Conservation (phyloP, 1,284 basidiomycete species). For the Entoloma clypeatum region DNA sequence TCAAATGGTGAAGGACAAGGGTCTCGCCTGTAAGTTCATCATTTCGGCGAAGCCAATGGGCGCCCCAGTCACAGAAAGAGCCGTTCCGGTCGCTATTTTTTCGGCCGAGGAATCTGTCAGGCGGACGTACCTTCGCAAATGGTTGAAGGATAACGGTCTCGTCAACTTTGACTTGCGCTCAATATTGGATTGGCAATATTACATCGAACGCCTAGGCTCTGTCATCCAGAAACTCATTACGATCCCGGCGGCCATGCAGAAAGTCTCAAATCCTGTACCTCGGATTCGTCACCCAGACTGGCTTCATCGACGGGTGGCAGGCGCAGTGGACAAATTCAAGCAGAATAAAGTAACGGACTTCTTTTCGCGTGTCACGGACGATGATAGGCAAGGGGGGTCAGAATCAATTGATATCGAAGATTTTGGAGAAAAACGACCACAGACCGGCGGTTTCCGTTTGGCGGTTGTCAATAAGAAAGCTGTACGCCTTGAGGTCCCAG, state of each 20-base stretch:
- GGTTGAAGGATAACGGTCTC: slow-evolving; percentile 92
- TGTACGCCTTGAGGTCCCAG: slow-evolving; percentile 38
- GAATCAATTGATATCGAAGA: slow-evolving; percentile 66
- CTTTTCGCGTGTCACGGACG: slow-evolving; percentile 59
- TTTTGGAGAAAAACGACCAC: slow-evolving; percentile 36
- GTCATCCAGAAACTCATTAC: slow-evolving; percentile 99
- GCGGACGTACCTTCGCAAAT: slow-evolving; percentile 88
- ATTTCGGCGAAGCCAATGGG: slow-evolving; percentile 94
- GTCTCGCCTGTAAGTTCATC: slow-evolving; percentile 98
- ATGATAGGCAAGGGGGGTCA: slow-evolving; percentile 28
- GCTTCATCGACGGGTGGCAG: slow-evolving; percentile 89
- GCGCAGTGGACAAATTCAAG: slow-evolving; percentile 93
- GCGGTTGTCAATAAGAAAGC: slow-evolving; percentile 55
- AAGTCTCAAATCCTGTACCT: slow-evolving; percentile 94
- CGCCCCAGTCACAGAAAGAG: slow-evolving; percentile 95
- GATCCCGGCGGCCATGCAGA: slow-evolving; percentile 98
- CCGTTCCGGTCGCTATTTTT: slow-evolving; percentile 98
- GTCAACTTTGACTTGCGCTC: slow-evolving; percentile 89
- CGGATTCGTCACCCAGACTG: slow-evolving; percentile 97
- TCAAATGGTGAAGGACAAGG: slow-evolving; percentile 99
- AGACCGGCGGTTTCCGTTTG: slow-evolving; percentile 39
- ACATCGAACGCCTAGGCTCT: slow-evolving; percentile 95
- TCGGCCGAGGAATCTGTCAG: slow-evolving; percentile 92
- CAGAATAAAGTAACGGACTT: slow-evolving; percentile 98
- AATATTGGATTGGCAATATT: slow-evolving; percentile 98